A percentile compares a stretch with the other conserved stretches of the same genome.
phyloP scores from a whole-genome alignment of 345 rosid species.

The Acer campestre region DNA sequence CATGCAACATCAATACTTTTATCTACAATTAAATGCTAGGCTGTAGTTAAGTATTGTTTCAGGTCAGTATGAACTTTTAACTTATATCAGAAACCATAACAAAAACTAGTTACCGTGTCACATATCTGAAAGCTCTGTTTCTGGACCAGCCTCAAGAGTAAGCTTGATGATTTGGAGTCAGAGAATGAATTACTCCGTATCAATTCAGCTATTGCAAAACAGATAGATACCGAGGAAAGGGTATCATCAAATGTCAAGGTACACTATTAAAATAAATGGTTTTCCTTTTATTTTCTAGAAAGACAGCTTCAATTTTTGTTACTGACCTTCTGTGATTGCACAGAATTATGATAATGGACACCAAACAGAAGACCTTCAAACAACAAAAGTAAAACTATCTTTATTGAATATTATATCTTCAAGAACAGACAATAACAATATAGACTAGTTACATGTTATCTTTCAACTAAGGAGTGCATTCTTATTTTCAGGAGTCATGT shows the following conservation, averaged over 20 bases:
- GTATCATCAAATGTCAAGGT: conserved; percentile 40
- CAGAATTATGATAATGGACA: conserved; percentile 52
- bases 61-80: neutral
- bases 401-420: conserved; percentile 4
- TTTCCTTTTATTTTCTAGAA: neutral
- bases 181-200: conserved; percentile 53
- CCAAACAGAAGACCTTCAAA: conserved; percentile 37
- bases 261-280: neutral
- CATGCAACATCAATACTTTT: neutral
- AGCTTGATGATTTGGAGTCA: conserved; percentile 45
- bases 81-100: conserved; percentile 5
- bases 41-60: conserved; percentile 4
- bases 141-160: conserved; percentile 44
- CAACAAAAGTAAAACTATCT: conserved; percentile 37
- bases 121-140: conserved; percentile 5
- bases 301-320: neutral
- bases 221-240: conserved; percentile 32
- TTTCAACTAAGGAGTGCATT: conserved; percentile 6
- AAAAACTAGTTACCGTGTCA: neutral
- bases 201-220: conserved; percentile 34
- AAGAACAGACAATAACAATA: neutral
- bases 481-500: conserved; percentile 44
- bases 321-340: conserved; percentile 23
- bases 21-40: neutral
- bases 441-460: neutral